Evolutionary conservation across 352 stramenopile genomes (phyloP), one percentile per base, ranked within the genome.

Genomic region (Pilasporangium apinafurcum): DNA sequence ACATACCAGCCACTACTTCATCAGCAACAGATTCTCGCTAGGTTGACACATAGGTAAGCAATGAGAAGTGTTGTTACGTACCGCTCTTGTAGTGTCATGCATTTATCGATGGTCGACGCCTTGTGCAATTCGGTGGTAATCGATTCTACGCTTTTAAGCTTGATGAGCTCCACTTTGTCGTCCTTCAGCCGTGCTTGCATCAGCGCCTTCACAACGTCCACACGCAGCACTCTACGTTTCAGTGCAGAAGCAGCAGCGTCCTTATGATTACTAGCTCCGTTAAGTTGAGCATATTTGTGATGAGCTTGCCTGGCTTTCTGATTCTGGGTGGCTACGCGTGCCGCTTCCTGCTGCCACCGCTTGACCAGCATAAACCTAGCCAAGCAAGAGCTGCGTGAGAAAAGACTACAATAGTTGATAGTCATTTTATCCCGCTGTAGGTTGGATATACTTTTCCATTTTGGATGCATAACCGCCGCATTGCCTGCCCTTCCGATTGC

Each of bases 401-500:
- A 10, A 24, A 1, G 17, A n/a, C n/a, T 25, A 29, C 7, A 17
- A 29, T 46, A 16, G 1, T 3, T 36, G 1, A n/a, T 16, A 17
- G 26, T 26, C 17, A 16, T 26, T 26, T 7, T 26, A 25, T 8
- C 24, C 16, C 12, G 20, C n/a, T 44, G 17, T 12, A 74, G n/a
- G n/a, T n/a, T n/a, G n/a, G n/a, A n/a, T n/a, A n/a, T n/a, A n/a
- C 77, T 72, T 57, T 62, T 86, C 74, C 49, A 83, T 79, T 65
- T 90, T 90, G 46, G 71, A 87, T 45, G 55, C 55, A 38, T 68
- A 83, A 56, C 69, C 71, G 20, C 74, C 77, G 55, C 74, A 87
- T 52, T 86, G 77, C 7, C 74, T 63, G 7, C 73, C 77, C 49
- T 89, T 89, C 21, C 64, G 44, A 24, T 89, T 89, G 32, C 77